Percentiles rank a stretch among this genome's conserved stretches.
These are phyloP conservation scores for Xylaria curta DNA, from an alignment of 495 filamentous ascomycete species.

Conservation along the genomic window DNA sequence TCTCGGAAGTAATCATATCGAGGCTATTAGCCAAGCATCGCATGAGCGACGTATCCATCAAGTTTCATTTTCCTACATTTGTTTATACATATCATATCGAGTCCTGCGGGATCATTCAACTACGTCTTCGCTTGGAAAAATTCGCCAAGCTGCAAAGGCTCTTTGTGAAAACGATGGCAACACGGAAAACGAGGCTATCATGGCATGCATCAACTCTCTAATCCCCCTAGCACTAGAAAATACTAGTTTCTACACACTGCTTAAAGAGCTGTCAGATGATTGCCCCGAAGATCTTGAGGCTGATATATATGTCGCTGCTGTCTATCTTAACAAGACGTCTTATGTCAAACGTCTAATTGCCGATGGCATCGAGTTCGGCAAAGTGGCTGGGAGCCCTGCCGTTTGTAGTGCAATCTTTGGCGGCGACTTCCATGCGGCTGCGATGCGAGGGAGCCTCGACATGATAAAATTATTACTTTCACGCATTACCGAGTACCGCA, in stretches of 20 bases:
- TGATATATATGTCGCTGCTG: conserved; percentile 4
- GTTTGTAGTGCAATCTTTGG: neutral
- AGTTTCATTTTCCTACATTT: neutral
- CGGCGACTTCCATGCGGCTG: neutral
- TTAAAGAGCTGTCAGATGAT: neutral
- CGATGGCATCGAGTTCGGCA: neutral
- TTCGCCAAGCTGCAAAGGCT: neutral
- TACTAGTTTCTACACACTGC: neutral
- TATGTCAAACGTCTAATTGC: neutral
- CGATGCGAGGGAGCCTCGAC: neutral
- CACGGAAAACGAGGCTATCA: neutral
- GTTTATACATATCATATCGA: neutral
- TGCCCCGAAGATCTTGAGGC: neutral
- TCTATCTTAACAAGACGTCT: neutral
- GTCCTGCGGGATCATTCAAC: neutral
- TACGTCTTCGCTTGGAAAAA: neutral
- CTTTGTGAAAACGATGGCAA: conserved; percentile 1
- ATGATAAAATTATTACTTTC: conserved; percentile 8
- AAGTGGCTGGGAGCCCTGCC: neutral
- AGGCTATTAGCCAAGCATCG: no score
- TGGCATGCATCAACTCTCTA: neutral
- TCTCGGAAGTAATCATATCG: neutral
- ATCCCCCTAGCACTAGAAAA: neutral
- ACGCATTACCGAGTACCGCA: neutral
- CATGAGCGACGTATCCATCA: no score